Conservation (phyloP, 306 rosid genomes). For the Hylodesmum podocarpum region DNA sequence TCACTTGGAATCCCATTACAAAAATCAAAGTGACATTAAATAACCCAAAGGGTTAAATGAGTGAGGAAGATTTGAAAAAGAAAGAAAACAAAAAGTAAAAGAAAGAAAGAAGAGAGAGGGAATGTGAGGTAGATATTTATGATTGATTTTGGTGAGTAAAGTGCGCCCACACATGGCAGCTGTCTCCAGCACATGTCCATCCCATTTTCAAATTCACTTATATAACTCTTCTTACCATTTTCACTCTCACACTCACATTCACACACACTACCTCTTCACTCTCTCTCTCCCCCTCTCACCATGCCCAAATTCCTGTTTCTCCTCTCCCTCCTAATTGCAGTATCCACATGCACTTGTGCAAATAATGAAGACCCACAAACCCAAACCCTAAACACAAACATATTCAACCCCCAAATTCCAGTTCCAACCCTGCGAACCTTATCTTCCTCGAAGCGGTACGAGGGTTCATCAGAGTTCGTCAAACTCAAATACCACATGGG, state of each 20-base stretch:
- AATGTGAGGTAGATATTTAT: slow-evolving; percentile 26
- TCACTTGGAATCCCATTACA: too few relatives aligned
- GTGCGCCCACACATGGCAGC: slow-evolving; percentile 71
- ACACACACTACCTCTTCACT: not conserved
- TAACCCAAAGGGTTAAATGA: not conserved
- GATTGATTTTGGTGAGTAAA: slow-evolving; percentile 26
- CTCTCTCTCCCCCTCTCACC: slow-evolving; percentile 9
- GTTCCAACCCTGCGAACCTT: slow-evolving; percentile 51
- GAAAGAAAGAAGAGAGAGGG: not conserved
- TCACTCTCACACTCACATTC: not conserved
- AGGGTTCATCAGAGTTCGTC: slow-evolving; percentile 80
- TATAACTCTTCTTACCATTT: not conserved
- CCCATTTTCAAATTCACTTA: not conserved
- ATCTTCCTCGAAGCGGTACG: slow-evolving; percentile 67
- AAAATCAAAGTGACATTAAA: too few relatives aligned
- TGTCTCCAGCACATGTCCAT: slow-evolving; percentile 74
- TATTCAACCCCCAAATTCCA: slow-evolving; percentile 72
- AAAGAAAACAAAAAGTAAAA: slow-evolving; percentile 3
- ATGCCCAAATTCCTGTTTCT: not conserved
- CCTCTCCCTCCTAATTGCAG: not conserved
- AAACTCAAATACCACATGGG: slow-evolving; percentile 94
- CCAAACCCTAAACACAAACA: slow-evolving; percentile 39
- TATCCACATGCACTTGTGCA: not conserved
- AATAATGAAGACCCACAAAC: not conserved
- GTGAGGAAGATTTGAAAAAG: slow-evolving; percentile 5